Percentiles rank a stretch among this genome's conserved stretches.
These are phyloP conservation scores for Leccinum fibrillosum DNA, from an alignment of 768 basidiomycete genomes.

Conservation along the genomic window DNA sequence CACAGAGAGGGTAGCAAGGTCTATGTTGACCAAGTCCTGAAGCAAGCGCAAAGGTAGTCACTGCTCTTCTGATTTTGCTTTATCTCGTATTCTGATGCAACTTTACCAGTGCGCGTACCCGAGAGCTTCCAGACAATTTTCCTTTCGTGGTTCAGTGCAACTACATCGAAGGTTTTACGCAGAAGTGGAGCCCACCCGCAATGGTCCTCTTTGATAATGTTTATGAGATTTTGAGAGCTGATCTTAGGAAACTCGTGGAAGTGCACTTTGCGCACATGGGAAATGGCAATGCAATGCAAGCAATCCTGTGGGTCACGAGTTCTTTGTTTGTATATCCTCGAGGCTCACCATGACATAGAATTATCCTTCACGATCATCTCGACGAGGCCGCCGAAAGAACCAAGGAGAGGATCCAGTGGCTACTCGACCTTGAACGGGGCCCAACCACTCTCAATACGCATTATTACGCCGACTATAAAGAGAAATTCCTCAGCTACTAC, in stretches of 20 bases:
- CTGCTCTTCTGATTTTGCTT: background rate
- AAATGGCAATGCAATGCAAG: slow-evolving; percentile 49
- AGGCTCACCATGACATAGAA: slow-evolving; percentile 28
- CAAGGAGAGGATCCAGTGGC: slow-evolving; percentile 43
- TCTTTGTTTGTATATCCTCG: too few species aligned
- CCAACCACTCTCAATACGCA: slow-evolving; percentile 53
- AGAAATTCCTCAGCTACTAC: slow-evolving; percentile 51
- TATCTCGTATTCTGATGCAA: background rate
- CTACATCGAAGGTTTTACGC: slow-evolving; percentile 45
- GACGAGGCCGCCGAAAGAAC: slow-evolving; percentile 39
- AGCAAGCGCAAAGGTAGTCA: slow-evolving; percentile 46
- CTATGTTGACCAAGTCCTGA: slow-evolving; percentile 52
- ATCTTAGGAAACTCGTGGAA: slow-evolving; percentile 42
- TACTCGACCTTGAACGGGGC: slow-evolving; percentile 45
- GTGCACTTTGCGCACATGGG: slow-evolving; percentile 51
- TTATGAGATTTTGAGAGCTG: slow-evolving; percentile 33
- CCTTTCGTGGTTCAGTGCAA: slow-evolving; percentile 57
- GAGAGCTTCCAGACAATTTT: slow-evolving; percentile 66
- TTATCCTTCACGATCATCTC: slow-evolving; percentile 50
- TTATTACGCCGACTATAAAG: slow-evolving; percentile 46
- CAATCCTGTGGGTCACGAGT: slow-evolving; percentile 38
- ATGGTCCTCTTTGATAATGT: slow-evolving; percentile 41
- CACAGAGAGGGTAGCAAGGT: slow-evolving; percentile 20
- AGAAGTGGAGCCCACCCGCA: slow-evolving; percentile 49
- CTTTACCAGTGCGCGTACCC: slow-evolving; percentile 54